Evolutionary conservation across 345 rosid genomes (phyloP).

Genomic region (Syzygium oleosum): DNA sequence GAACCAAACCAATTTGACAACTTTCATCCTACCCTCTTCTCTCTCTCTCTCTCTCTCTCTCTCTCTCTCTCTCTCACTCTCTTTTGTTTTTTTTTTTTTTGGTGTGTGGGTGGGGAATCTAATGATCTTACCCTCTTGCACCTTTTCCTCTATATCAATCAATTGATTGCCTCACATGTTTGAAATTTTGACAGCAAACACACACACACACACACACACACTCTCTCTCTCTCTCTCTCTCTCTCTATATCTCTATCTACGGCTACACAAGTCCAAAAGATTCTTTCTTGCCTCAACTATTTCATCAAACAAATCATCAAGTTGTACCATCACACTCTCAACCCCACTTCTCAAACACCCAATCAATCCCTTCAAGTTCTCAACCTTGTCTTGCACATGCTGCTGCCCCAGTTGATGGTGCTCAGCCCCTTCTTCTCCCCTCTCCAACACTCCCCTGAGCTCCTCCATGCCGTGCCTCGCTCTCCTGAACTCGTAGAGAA

Average conservation of each 20-base stretch:
- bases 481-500: conserved; percentile 50
- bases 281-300: conserved; percentile 80
- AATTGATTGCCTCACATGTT: neutral
- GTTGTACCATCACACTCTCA: conserved; percentile 53
- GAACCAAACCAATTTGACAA: neutral
- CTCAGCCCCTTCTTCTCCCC: conserved; percentile 15
- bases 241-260: conserved; percentile 30
- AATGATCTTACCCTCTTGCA: neutral
- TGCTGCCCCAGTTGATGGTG: conserved; percentile 14
- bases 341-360: conserved; percentile 59
- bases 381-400: conserved; percentile 35
- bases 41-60: neutral
- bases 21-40: neutral
- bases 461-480: conserved; percentile 59
- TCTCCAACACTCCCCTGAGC: conserved; percentile 49
- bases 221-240: neutral
- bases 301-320: conserved; percentile 91
- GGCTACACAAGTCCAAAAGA: conserved; percentile 73
- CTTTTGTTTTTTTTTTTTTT: neutral
- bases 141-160: neutral
- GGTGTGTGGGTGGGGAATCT: neutral
- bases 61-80: neutral
- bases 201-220: conserved; percentile 6
- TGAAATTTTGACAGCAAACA: neutral
- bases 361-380: conserved; percentile 44